Evolutionary conservation across 768 basidiomycete genomes (phyloP).

Genomic region (Baorangia bicolor): DNA sequence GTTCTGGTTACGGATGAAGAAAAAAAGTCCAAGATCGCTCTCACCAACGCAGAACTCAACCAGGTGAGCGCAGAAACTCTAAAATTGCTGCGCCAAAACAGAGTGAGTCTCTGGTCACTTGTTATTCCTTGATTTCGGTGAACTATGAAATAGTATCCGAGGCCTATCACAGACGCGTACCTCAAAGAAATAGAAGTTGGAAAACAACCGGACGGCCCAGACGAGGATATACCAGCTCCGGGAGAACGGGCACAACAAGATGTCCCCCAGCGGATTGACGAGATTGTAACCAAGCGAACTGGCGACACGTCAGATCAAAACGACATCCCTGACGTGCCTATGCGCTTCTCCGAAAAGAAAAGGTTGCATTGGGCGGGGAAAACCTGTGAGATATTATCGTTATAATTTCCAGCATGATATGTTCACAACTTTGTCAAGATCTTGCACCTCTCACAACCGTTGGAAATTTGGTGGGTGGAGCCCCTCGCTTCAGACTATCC

Average conservation of each 20-base stretch:
- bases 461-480: constrained; percentile 72
- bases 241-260: constrained; percentile 19
- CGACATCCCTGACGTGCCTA: constrained; percentile 68
- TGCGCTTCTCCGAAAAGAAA: constrained; percentile 81
- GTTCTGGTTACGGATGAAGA: constrained; percentile 54
- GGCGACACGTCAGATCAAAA: constrained; percentile 36
- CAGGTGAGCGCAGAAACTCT: constrained; percentile 57
- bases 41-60: constrained; percentile 64
- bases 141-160: constrained; percentile 50
- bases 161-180: constrained; percentile 63
- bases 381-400: constrained; percentile 56
- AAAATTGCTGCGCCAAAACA: constrained; percentile 63
- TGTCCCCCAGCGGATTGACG: not conserved
- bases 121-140: not conserved
- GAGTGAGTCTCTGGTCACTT: constrained; percentile 42
- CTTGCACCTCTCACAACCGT: constrained; percentile 89
- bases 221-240: not conserved
- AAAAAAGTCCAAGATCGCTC: constrained; percentile 48
- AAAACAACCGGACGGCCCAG: constrained; percentile 15
- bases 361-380: constrained; percentile 83
- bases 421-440: constrained; percentile 40
- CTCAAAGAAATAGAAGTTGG: constrained; percentile 48
- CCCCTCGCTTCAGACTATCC: not conserved
- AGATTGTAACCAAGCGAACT: constrained; percentile 34
- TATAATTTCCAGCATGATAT: constrained; percentile 10